Base-by-base conservation (phyloP, 306 rosid genomes). In the Quercus alba region DNA sequence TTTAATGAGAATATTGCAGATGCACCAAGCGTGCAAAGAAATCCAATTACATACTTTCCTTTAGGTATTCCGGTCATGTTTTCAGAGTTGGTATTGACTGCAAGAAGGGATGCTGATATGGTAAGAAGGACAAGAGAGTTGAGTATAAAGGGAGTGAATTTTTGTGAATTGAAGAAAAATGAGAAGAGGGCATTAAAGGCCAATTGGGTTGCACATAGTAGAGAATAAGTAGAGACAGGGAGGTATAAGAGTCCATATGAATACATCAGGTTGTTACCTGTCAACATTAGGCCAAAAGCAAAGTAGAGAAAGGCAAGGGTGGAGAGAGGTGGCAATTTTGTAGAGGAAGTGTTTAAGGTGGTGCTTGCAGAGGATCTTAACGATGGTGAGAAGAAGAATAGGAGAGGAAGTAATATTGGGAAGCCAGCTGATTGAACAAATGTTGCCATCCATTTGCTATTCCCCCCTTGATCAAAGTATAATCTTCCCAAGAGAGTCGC, bases 371-470 rank as follows among this genome's bases (percentile, higher is more conserved):
- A 54, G 19, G 46, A 72, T 75, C 80, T 81, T 46, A 52, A 1
- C 21, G 73, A 51, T 64, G 77, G 56, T 26, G 70, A 12, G 75
- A 81, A 89, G 75, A 73, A 66, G 20, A 56, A 73, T 18, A 81
- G 72, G 49, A 89, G 84, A 19, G 93, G 96, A 63, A 86, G 9
- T n/a, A 91, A 74, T 70, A 86, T 0, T 3, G 93, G 93, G 76
- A 91, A 91, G 71, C 96, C 96, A 7, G 86, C 90, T 20, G 96
- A 87, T 76, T 91, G 90, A 81, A 87, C 93, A 58, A 91, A 77
- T 11, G 96, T 86, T 57, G 89, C 86, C 89, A 91, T 86, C 93
- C 96, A 91, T 86, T 87, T 87, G 79, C 95, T 89, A 20, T 87
- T 84, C 41, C 95, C 93, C 58, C 93, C 93, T 56, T 85, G 77